These are phyloP conservation scores for Talaromyces sp. DNA, from an alignment of 2,329 filamentous ascomycete genomes.

Conservation along the genomic window DNA sequence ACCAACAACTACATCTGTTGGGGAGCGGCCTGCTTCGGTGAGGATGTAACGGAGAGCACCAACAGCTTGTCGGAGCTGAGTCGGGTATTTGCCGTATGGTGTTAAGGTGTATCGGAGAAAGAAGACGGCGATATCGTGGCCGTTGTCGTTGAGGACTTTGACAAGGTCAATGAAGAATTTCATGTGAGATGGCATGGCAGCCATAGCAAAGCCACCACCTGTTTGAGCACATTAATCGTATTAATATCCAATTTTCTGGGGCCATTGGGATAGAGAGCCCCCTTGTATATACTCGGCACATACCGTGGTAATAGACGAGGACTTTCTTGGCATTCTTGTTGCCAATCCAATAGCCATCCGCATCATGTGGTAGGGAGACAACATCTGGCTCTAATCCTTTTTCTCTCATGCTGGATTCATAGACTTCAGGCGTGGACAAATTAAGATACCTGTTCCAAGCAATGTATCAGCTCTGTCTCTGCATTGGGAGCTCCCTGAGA, in stretches of 20 bases:
- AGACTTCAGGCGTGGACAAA: slow-evolving; percentile 29
- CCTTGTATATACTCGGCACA: too few relatives aligned
- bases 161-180: slow-evolving; percentile 49
- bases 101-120: slow-evolving; percentile 59
- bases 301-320: slow-evolving; percentile 44
- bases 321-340: slow-evolving; percentile 43
- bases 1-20: slow-evolving; percentile 39
- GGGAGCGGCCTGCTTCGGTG: slow-evolving; percentile 31
- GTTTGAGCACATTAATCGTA: background rate
- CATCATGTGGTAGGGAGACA: slow-evolving; percentile 34
- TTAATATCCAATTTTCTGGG: background rate
- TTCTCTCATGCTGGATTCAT: slow-evolving; percentile 29
- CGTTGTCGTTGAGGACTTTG: slow-evolving; percentile 40
- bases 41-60: slow-evolving; percentile 44
- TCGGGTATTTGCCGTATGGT: slow-evolving; percentile 41
- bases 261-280: slow-evolving; percentile 1
- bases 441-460: slow-evolving; percentile 24
- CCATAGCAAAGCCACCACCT: slow-evolving; percentile 59
- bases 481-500: background rate
- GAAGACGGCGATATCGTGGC: slow-evolving; percentile 51
- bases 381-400: slow-evolving; percentile 32
- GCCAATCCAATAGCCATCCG: slow-evolving; percentile 43
- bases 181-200: slow-evolving; percentile 46
- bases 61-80: slow-evolving; percentile 42
- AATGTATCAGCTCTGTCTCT: background rate